A percentile compares a stretch with the other conserved stretches of the same genome.
Evolutionary conservation across 2,329 filamentous ascomycete species (phyloP).

Genomic region (Neopestalotiopsis sp.): DNA sequence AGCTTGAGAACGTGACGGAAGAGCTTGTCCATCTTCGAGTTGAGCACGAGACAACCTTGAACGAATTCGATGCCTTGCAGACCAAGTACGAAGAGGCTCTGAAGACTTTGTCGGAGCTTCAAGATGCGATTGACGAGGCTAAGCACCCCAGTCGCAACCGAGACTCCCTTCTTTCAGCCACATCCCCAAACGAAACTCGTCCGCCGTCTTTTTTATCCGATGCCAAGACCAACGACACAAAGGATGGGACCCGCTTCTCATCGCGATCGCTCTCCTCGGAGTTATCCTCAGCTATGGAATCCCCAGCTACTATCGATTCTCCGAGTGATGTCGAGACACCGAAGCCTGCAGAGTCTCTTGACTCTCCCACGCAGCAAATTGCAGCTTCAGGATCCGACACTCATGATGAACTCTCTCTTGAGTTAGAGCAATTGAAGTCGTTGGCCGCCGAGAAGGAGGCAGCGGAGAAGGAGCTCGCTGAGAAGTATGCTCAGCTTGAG

Average conservation of each 20-base stretch:
- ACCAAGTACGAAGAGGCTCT: constrained; percentile 92
- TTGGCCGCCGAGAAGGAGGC: constrained; percentile 79
- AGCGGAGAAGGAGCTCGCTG: constrained; percentile 73
- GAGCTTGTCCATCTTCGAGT: constrained; percentile 90
- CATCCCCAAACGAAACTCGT: constrained; percentile 57
- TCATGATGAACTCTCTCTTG: constrained; percentile 58
- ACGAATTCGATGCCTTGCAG: constrained; percentile 81
- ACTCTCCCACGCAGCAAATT: constrained; percentile 39
- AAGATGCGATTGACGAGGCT: constrained; percentile 83
- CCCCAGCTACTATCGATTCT: constrained; percentile 67
- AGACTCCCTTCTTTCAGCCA: constrained; percentile 61
- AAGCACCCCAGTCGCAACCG: constrained; percentile 64
- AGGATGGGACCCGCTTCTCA: constrained; percentile 71
- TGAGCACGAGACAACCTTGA: constrained; percentile 85
- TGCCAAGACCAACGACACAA: constrained; percentile 72
- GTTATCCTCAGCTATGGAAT: constrained; percentile 85
- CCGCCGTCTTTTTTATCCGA: constrained; percentile 88
- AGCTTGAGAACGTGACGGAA: constrained; percentile 88
- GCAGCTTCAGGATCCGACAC: constrained; percentile 37
- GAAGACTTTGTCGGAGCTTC: constrained; percentile 80
- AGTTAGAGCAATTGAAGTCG: constrained; percentile 74
- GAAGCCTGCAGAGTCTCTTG: constrained; percentile 44
- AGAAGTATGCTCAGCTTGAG: constrained; percentile 84
- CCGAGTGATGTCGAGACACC: constrained; percentile 49
- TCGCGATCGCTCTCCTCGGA: constrained; percentile 94